phyloP scores from a whole-genome alignment of 306 rosid species.

The Cucumis cinereus region DNA sequence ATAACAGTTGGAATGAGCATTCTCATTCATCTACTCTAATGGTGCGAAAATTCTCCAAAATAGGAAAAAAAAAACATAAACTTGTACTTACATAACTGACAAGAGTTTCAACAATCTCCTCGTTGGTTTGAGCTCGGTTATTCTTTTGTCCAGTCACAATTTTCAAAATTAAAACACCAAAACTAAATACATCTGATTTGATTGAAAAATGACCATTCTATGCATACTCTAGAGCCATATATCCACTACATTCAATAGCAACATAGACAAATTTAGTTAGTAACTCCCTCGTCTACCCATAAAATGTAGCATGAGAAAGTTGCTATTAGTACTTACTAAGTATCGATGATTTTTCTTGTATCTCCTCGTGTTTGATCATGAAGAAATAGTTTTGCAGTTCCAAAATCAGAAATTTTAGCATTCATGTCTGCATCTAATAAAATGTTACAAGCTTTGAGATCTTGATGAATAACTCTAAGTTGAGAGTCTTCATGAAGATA shows the following conservation, averaged over 20 bases:
- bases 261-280: background rate
- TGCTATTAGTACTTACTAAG: constrained; percentile 17
- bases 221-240: constrained; percentile 55
- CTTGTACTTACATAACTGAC: constrained; percentile 24
- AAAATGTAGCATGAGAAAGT: too few species aligned
- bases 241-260: constrained; percentile 22
- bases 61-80: too few species aligned
- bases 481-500: constrained; percentile 44
- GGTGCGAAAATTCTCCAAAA: too few species aligned
- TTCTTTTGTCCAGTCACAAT: constrained; percentile 31
- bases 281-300: background rate
- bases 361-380: constrained; percentile 18
- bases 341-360: constrained; percentile 26
- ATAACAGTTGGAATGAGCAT: background rate
- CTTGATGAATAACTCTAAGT: constrained; percentile 24
- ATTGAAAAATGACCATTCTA: constrained; percentile 27
- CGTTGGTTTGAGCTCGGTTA: constrained; percentile 6
- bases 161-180: constrained; percentile 39
- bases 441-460: constrained; percentile 35
- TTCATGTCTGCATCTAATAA: constrained; percentile 29
- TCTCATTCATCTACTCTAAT: background rate
- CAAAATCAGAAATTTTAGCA: constrained; percentile 38
- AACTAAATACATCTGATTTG: constrained; percentile 39
- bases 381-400: constrained; percentile 26
- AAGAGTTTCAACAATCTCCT: constrained; percentile 13